A percentile compares a stretch with the other conserved stretches of the same genome.
Conservation (phyloP, 2,329 filamentous ascomycete genomes). For the Fusarium penzigii region DNA sequence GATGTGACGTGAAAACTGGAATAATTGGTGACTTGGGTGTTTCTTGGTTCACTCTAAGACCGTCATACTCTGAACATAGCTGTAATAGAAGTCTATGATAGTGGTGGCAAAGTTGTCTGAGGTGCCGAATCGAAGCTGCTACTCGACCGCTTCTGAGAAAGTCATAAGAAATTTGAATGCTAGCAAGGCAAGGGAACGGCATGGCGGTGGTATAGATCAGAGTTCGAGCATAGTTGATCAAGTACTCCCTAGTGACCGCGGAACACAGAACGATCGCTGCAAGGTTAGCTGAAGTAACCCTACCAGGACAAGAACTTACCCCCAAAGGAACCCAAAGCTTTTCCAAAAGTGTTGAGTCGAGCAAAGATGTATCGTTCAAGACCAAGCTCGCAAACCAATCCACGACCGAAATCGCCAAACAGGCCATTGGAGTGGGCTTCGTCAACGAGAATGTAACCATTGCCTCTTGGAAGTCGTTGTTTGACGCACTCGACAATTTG, state of each 20-base stretch:
- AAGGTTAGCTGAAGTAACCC: neutral
- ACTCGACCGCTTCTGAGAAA: slow-evolving; percentile 54
- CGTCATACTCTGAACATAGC: slow-evolving; percentile 29
- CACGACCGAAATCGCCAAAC: slow-evolving; percentile 55
- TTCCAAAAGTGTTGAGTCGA: slow-evolving; percentile 66
- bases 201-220: slow-evolving; percentile 75
- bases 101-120: slow-evolving; percentile 36
- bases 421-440: slow-evolving; percentile 69
- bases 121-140: slow-evolving; percentile 33
- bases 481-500: slow-evolving; percentile 62
- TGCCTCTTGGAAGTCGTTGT: slow-evolving; percentile 53
- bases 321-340: slow-evolving; percentile 68
- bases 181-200: slow-evolving; percentile 60
- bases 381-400: slow-evolving; percentile 57
- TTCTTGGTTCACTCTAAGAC: slow-evolving; percentile 38
- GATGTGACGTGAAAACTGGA: slow-evolving; percentile 58
- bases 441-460: slow-evolving; percentile 65
- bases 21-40: slow-evolving; percentile 63
- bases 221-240: slow-evolving; percentile 75
- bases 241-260: slow-evolving; percentile 57
- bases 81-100: slow-evolving; percentile 48
- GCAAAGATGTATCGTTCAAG: slow-evolving; percentile 58
- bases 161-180: slow-evolving; percentile 58
- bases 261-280: slow-evolving; percentile 62
- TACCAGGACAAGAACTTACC: slow-evolving; percentile 48